phyloP scores from a whole-genome alignment of 805 yeast genomes.

The Tetrapisispora taiwanensis region DNA sequence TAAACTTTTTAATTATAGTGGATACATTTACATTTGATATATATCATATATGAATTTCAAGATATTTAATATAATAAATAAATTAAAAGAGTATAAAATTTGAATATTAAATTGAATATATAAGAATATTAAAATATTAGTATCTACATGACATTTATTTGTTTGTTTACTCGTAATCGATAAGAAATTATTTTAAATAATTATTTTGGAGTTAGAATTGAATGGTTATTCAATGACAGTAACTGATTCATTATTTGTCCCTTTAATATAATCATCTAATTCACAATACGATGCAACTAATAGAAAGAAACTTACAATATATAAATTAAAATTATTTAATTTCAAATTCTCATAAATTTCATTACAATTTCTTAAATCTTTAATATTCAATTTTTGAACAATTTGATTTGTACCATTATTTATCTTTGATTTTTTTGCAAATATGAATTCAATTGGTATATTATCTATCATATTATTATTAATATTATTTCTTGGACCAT shows the following conservation, averaged over 20 bases:
- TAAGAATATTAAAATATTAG: too few relatives aligned
- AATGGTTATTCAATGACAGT: not conserved
- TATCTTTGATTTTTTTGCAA: not conserved
- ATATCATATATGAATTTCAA: too few relatives aligned
- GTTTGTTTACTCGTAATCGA: too few relatives aligned
- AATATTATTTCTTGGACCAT: constrained; percentile 59
- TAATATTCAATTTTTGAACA: not conserved
- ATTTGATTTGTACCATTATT: not conserved
- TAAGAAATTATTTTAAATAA: too few relatives aligned
- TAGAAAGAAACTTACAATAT: not conserved
- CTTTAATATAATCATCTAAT: not conserved
- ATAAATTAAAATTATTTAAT: not conserved
- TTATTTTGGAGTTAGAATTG: too few relatives aligned
- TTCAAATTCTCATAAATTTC: not conserved
- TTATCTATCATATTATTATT: constrained; percentile 25
- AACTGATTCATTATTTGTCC: not conserved
- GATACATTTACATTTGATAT: too few relatives aligned
- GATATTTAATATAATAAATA: too few relatives aligned
- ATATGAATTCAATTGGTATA: constrained; percentile 1
- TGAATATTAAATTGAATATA: too few relatives aligned
- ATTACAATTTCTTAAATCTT: not conserved
- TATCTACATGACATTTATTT: too few relatives aligned
- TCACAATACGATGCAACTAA: not conserved
- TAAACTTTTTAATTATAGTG: too few relatives aligned
- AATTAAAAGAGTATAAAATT: too few relatives aligned